Conservation (phyloP, 2,329 filamentous ascomycete species). For the Hymenoscyphus albidus region DNA sequence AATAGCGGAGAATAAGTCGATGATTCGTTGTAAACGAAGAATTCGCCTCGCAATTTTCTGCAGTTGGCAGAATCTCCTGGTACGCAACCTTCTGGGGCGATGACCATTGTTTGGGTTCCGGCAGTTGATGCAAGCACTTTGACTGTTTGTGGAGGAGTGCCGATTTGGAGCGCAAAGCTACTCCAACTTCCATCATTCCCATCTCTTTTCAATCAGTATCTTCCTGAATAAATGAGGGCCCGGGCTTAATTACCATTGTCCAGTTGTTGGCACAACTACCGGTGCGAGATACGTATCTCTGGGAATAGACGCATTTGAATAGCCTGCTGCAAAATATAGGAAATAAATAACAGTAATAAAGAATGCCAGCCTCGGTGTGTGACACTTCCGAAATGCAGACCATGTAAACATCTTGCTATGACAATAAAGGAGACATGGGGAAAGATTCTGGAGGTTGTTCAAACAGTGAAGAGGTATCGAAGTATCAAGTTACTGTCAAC, state of each 20-base stretch:
- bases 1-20: constrained; percentile 45
- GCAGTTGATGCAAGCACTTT: constrained; percentile 60
- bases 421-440: neutral
- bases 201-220: constrained; percentile 27
- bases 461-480: neutral
- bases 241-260: constrained; percentile 18
- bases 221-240: neutral
- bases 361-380: neutral
- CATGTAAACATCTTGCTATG: neutral
- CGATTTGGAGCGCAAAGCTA: constrained; percentile 56
- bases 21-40: constrained; percentile 55
- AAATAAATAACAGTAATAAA: neutral
- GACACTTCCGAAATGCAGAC: neutral
- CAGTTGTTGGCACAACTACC: constrained; percentile 18
- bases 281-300: constrained; percentile 14
- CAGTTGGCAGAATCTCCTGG: constrained; percentile 37
- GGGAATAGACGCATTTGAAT: neutral
- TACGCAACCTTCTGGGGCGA: constrained; percentile 52
- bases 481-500: neutral
- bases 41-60: constrained; percentile 55
- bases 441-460: neutral
- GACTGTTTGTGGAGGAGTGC: constrained; percentile 48
- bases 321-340: neutral
- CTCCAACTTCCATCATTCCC: constrained; percentile 69
- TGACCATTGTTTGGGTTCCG: constrained; percentile 65